Conservation (phyloP, 163 green algal genomes). For the Scenedesmus sp. region DNA sequence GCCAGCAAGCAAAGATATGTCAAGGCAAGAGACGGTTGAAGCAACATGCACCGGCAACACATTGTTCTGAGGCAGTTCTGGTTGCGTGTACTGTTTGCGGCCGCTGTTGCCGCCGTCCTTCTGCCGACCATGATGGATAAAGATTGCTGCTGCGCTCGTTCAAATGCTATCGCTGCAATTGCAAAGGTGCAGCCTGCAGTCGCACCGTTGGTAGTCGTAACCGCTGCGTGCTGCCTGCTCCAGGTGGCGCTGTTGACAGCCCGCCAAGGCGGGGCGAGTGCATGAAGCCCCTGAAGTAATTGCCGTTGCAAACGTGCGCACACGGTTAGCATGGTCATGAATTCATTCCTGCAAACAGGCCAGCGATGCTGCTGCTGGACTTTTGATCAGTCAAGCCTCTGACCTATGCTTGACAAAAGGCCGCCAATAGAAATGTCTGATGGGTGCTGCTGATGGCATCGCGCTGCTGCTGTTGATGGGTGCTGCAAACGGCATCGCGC, state of each 20-base stretch:
- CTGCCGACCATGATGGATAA: background rate
- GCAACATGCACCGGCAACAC: background rate
- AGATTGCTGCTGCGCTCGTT: background rate
- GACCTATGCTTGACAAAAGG: no score
- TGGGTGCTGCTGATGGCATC: no score
- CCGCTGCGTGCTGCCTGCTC: background rate
- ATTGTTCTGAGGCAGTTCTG: no score
- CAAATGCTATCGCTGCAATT: background rate
- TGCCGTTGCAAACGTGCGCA: background rate
- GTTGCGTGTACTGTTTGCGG: no score
- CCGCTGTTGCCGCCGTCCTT: background rate
- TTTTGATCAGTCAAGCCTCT: no score
- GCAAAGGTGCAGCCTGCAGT: background rate
- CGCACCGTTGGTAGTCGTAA: conserved; percentile 29
- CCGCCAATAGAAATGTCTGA: no score
- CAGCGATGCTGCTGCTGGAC: background rate
- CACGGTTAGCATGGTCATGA: no score
- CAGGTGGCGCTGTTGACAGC: background rate
- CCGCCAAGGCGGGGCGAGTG: conserved; percentile 30
- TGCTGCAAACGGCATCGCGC: no score
- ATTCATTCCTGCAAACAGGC: background rate
- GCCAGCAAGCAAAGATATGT: background rate
- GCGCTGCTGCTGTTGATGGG: background rate
- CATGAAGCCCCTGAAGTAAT: conserved; percentile 33
- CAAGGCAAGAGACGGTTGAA: background rate